Evolutionary conservation across 306 rosid species (phyloP), one percentile per base, ranked within the genome.

Genomic region (Vigna radiata): DNA sequence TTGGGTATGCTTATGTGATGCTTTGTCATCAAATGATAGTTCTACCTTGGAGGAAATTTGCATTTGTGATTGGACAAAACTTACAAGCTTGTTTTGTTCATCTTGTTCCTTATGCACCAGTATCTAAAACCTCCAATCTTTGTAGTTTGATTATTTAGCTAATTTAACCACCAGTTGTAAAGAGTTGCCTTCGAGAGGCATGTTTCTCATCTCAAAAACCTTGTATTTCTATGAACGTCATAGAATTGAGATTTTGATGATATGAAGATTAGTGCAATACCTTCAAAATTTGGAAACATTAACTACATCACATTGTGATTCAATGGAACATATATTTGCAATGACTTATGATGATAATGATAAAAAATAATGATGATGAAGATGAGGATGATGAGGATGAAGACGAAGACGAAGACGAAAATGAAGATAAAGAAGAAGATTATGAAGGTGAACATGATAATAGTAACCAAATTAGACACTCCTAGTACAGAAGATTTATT

Each of bases 41-140:
- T 5, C 50, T 41, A 12, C 43, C 7, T 41, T 77, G 59, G 16
- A 37, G 46, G 1, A 0, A 0, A 53, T 65, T 53, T 0, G 1
- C 0, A 11, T 71, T 25, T 0, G 0, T 0, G 0, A 0, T 0
- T 73, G 85, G 54, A 0, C 0, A 9, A 3, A 49, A 11, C 8
- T 75, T 11, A 6, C 56, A 70, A 62, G 52, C 37, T 21, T 85
- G 31, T 52, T 79, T n/a, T 75, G 59, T 71, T 70, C 23, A 16
- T 64, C 43, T 18, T 54, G 60, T 54, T 54, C 60, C 29, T 19
- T 1, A 8, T 54, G 60, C 29, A 2, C 29, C 3, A 8, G 1
- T 19, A 19, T 54, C 29, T 19, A 1, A 19, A 25, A 25, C 27
- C 27, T 2, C 1, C 0, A 54, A 54, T 18, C 5, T 8, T 18